Evolutionary conservation across 148 eudicot genomes (phyloP).

Genomic region (Beta vulgaris): DNA sequence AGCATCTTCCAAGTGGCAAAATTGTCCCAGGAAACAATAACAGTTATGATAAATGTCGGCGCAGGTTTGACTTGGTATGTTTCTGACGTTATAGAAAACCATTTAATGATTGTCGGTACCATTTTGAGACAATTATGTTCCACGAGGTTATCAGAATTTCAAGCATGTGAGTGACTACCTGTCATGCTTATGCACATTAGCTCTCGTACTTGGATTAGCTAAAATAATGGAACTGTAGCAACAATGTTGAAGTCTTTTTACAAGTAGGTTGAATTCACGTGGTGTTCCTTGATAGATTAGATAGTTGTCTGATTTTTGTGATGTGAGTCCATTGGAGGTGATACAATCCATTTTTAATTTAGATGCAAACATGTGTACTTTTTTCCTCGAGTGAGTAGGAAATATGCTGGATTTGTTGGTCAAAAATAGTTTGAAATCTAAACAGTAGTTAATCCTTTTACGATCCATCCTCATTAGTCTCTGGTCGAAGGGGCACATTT

Average conservation of each 20-base stretch:
- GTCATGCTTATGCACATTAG: background rate
- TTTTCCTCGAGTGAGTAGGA: too few relatives aligned
- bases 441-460: background rate
- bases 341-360: background rate
- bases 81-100: background rate
- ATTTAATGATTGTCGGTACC: background rate
- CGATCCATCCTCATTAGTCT: background rate
- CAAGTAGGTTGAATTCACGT: background rate
- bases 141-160: background rate
- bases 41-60: constrained; percentile 91
- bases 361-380: background rate
- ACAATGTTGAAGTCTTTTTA: background rate
- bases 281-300: background rate
- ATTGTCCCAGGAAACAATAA: constrained; percentile 71
- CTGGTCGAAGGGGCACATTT: too few relatives aligned
- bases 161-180: background rate
- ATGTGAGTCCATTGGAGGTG: background rate
- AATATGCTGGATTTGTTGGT: too few relatives aligned
- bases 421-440: too few relatives aligned
- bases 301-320: background rate
- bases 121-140: background rate
- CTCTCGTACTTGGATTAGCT: background rate
- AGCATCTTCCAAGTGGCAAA: constrained; percentile 69
- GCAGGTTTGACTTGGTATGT: constrained; percentile 93
- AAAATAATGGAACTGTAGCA: background rate